A percentile compares a stretch with the other conserved stretches of the same genome.
Evolutionary conservation across 2,329 filamentous ascomycete genomes (phyloP).

Genomic region (Neonectria coccinea): DNA sequence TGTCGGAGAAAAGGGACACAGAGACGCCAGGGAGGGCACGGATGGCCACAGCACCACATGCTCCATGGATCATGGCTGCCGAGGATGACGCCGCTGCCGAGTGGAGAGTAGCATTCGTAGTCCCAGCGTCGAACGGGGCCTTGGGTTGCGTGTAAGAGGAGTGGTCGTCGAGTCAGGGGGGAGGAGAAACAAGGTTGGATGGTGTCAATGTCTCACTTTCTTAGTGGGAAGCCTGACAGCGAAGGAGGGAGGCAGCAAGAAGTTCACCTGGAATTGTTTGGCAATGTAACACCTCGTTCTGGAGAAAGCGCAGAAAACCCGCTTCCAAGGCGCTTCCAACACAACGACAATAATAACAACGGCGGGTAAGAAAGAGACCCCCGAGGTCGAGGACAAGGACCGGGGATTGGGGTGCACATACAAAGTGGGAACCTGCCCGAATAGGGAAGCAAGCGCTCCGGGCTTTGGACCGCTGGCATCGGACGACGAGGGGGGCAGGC

Average conservation of each 20-base stretch:
- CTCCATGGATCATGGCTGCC: neutral
- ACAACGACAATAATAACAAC: conserved; percentile 19
- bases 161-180: conserved; percentile 13
- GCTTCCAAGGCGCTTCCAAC: neutral
- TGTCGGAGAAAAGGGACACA: conserved; percentile 13
- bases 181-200: conserved; percentile 21
- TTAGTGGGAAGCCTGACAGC: conserved; percentile 1
- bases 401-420: neutral
- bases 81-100: conserved; percentile 30
- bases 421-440: conserved; percentile 10
- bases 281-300: neutral
- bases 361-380: conserved; percentile 4
- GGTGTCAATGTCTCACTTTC: conserved; percentile 20
- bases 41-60: too few species aligned
- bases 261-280: neutral
- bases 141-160: conserved; percentile 26
- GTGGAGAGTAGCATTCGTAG: conserved; percentile 4
- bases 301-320: conserved; percentile 5
- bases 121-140: conserved; percentile 8
- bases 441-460: conserved; percentile 22
- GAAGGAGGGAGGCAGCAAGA: neutral
- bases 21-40: neutral
- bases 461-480: conserved; percentile 13
- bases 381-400: conserved; percentile 8
- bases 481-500: conserved; percentile 2